These are phyloP conservation scores for Rubia yunnanensis DNA, from an alignment of 257 asterid genomes.

Conservation along the genomic window DNA sequence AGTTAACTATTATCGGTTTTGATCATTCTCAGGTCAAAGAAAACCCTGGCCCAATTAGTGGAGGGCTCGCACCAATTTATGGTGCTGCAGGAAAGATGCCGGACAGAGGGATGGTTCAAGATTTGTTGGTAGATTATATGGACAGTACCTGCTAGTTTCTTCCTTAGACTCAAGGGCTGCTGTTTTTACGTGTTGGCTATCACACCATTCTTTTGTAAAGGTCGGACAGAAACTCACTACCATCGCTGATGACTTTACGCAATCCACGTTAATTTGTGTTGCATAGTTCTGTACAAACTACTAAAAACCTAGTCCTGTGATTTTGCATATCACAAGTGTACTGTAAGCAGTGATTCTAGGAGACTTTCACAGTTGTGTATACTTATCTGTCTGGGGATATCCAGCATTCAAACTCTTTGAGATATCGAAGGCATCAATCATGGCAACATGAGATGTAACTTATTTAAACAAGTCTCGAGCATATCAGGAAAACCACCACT, in stretches of 20 bases:
- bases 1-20: background rate
- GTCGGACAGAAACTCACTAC: background rate
- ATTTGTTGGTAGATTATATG: slow-evolving; percentile 89
- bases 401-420: background rate
- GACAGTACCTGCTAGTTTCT: slow-evolving; percentile 55
- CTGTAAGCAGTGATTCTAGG: background rate
- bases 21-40: slow-evolving; percentile 59
- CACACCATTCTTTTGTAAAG: slow-evolving; percentile 17
- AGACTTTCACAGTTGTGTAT: background rate
- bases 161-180: background rate
- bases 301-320: background rate
- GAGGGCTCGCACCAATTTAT: slow-evolving; percentile 95
- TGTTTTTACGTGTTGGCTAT: background rate
- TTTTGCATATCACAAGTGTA: background rate
- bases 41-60: slow-evolving; percentile 84
- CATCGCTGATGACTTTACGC: background rate
- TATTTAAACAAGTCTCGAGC: slow-evolving; percentile 12
- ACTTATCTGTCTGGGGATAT: background rate
- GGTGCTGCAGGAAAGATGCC: slow-evolving; percentile 99
- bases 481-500: background rate
- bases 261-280: background rate
- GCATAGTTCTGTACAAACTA: background rate
- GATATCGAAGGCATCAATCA: background rate
- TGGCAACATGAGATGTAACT: slow-evolving; percentile 1
- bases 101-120: slow-evolving; percentile 84